Evolutionary conservation across 2,329 filamentous ascomycete genomes (phyloP).

Genomic region (Aspergillus sp.): DNA sequence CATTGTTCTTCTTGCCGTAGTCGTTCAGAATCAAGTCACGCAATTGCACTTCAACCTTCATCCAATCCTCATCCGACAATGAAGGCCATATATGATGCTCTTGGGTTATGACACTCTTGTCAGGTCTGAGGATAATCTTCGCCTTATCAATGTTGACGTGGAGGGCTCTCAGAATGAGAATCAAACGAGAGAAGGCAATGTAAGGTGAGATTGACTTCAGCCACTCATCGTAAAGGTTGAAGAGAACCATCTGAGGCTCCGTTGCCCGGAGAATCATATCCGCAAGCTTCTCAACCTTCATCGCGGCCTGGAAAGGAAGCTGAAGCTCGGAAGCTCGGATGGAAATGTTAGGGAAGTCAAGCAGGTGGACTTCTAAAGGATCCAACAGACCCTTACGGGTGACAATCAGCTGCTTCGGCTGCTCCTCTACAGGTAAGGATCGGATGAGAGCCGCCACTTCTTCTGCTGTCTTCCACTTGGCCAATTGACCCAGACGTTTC

Average conservation of each 20-base stretch:
- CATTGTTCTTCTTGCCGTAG: slow-evolving; percentile 99
- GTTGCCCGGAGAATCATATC: slow-evolving; percentile 98
- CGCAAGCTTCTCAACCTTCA: slow-evolving; percentile 99
- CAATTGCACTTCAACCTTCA: slow-evolving; percentile 97
- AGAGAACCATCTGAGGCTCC: slow-evolving; percentile 99
- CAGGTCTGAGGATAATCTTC: slow-evolving; percentile 88
- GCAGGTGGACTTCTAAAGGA: slow-evolving; percentile 92
- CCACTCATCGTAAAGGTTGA: slow-evolving; percentile 99
- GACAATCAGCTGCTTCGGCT: slow-evolving; percentile 97
- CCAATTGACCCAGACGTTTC: slow-evolving; percentile 96
- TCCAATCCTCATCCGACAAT: slow-evolving; percentile 93
- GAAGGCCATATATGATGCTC: slow-evolving; percentile 99
- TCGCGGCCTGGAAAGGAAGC: slow-evolving; percentile 96
- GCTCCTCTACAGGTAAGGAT: slow-evolving; percentile 93
- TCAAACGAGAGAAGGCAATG: slow-evolving; percentile 93
- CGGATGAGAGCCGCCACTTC: slow-evolving; percentile 97
- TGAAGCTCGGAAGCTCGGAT: slow-evolving; percentile 97
- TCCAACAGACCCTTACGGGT: slow-evolving; percentile 96
- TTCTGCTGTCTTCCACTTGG: slow-evolving; percentile 99
- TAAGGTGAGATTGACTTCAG: slow-evolving; percentile 97
- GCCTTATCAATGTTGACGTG: slow-evolving; percentile 99
- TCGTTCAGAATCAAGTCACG: slow-evolving; percentile 96
- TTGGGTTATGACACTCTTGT: slow-evolving; percentile 97
- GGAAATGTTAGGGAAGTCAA: slow-evolving; percentile 98
- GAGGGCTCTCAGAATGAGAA: slow-evolving; percentile 88